Evolutionary conservation across 2,329 filamentous ascomycete genomes (phyloP).

Genomic region (Periconia macrospinosa): DNA sequence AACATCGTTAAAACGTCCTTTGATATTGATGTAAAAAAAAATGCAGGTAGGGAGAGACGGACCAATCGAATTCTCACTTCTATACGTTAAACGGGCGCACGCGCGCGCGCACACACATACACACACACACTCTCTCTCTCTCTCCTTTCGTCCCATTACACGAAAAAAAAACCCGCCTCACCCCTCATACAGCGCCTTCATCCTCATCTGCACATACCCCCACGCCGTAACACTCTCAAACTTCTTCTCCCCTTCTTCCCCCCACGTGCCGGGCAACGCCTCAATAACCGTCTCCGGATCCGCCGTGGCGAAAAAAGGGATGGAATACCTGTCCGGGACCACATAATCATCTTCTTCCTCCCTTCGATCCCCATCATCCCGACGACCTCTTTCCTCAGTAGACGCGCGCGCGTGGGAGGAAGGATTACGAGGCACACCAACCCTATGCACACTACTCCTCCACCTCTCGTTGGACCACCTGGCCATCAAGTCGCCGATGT

Average conservation of each 20-base stretch:
- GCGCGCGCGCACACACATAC: too few relatives aligned
- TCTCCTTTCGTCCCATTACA: too few relatives aligned
- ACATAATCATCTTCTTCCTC: conserved; percentile 14
- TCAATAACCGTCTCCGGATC: conserved; percentile 44
- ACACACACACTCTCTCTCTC: not conserved
- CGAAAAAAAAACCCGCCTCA: too few relatives aligned
- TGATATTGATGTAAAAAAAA: too few relatives aligned
- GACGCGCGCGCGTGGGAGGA: not conserved
- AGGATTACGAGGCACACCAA: conserved; percentile 30
- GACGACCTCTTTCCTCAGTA: conserved; percentile 5
- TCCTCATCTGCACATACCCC: conserved; percentile 33
- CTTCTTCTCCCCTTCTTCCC: conserved; percentile 19
- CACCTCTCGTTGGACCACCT: conserved; percentile 43
- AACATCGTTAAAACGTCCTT: too few relatives aligned
- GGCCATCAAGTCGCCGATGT: conserved; percentile 45
- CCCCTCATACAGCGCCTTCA: conserved; percentile 18
- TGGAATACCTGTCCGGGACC: conserved; percentile 41
- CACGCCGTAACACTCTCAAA: conserved; percentile 44
- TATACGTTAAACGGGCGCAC: too few relatives aligned
- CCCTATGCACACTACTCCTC: conserved; percentile 44
- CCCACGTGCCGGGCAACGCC: conserved; percentile 36
- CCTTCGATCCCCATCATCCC: conserved; percentile 1
- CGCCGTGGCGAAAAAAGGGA: conserved; percentile 46
- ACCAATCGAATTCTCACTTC: too few relatives aligned
- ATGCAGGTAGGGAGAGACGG: too few relatives aligned